phyloP scores from a whole-genome alignment of 139 green algal species.

The Haematococcus lacustris region DNA sequence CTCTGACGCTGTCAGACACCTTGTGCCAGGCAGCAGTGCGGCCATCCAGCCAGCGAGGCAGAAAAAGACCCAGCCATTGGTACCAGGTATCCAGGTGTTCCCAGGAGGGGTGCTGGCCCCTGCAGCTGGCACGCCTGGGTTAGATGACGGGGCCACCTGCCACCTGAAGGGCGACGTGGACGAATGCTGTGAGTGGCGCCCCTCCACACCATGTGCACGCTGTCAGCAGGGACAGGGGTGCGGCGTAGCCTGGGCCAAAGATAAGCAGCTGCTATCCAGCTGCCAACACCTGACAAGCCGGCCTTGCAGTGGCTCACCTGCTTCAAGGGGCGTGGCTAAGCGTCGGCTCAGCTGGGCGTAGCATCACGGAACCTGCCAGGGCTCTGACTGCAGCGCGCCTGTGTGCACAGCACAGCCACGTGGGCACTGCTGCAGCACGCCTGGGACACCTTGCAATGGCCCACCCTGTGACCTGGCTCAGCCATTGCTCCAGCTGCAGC shows the following conservation, averaged over 20 bases:
- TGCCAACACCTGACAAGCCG: neutral
- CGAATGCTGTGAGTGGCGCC: slow-evolving; percentile 32
- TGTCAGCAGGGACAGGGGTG: neutral
- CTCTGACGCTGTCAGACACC: too few relatives aligned
- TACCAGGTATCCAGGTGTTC: too few relatives aligned
- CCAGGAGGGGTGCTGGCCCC: too few relatives aligned
- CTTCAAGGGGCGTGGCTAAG: neutral
- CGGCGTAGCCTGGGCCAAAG: too few relatives aligned
- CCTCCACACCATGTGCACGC: neutral
- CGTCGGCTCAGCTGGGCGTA: neutral
- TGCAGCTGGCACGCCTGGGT: neutral
- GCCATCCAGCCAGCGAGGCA: too few relatives aligned
- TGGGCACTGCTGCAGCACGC: neutral
- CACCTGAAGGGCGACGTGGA: slow-evolving; percentile 35
- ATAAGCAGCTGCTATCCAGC: neutral
- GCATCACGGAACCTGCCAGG: neutral
- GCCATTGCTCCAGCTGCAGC: neutral
- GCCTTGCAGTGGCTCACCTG: neutral
- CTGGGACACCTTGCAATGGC: neutral
- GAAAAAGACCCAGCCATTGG: too few relatives aligned
- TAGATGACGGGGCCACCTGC: slow-evolving; percentile 19
- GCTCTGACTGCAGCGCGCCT: neutral
- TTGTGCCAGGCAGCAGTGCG: too few relatives aligned
- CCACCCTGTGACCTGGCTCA: neutral
- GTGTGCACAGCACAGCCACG: neutral